phyloP scores from a whole-genome alignment of 352 stramenopile species.

The Globisporangium alternatum region DNA sequence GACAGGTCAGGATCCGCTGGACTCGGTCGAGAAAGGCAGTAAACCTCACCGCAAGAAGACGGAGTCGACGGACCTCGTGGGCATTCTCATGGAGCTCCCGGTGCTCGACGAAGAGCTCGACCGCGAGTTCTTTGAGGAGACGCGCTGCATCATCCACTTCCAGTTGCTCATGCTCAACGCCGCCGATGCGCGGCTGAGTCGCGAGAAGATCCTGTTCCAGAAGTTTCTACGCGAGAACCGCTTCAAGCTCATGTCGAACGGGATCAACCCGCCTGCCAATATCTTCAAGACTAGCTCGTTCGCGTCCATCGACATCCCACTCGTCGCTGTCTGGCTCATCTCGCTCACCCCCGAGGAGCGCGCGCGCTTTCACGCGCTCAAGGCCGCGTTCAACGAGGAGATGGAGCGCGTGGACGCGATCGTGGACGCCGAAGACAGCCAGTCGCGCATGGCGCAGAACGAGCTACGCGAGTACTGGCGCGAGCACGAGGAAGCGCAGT shows the following conservation, averaged over 20 bases:
- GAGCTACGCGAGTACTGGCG: conserved; percentile 57
- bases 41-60: background rate
- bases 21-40: conserved; percentile 15
- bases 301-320: conserved; percentile 86
- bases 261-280: conserved; percentile 87
- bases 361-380: conserved; percentile 86
- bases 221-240: conserved; percentile 93
- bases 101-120: conserved; percentile 75
- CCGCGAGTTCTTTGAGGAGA: conserved; percentile 86
- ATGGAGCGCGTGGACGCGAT: conserved; percentile 79
- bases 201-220: conserved; percentile 91
- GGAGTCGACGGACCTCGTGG: conserved; percentile 48
- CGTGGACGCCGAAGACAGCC: conserved; percentile 68
- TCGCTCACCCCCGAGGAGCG: conserved; percentile 82
- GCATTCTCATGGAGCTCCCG: conserved; percentile 57
- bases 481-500: conserved; percentile 64
- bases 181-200: conserved; percentile 80
- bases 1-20: conserved; percentile 4
- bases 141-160: conserved; percentile 88
- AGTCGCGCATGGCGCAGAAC: conserved; percentile 41
- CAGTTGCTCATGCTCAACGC: conserved; percentile 89
- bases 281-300: conserved; percentile 90
- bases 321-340: conserved; percentile 89
- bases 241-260: conserved; percentile 93
- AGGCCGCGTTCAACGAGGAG: conserved; percentile 84